Evolutionary conservation across 371 early-diverging fungal genomes (phyloP).

Genomic region (Amoeboaphelidium protococcarum): DNA sequence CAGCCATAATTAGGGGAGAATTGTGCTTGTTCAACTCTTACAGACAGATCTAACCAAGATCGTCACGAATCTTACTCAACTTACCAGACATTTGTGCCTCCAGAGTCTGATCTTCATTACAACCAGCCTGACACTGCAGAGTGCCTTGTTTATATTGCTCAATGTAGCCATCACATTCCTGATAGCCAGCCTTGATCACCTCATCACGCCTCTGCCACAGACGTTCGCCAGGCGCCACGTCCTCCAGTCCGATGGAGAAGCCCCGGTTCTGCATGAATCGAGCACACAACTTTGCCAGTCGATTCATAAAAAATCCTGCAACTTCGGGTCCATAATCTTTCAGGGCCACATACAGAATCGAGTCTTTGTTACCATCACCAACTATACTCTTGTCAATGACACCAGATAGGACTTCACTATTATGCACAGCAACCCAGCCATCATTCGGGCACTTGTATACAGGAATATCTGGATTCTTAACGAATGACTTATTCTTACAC

Average conservation of each 20-base stretch:
- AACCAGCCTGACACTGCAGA: slow-evolving; percentile 64
- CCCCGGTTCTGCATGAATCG: slow-evolving; percentile 80
- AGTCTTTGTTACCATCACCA: slow-evolving; percentile 86
- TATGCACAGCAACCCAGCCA: slow-evolving; percentile 60
- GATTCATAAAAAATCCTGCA: slow-evolving; percentile 79
- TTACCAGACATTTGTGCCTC: slow-evolving; percentile 70
- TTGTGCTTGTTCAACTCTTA: slow-evolving; percentile 77
- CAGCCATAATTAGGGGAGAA: slow-evolving; percentile 93
- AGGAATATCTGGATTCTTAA: slow-evolving; percentile 22
- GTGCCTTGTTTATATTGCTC: slow-evolving; percentile 32
- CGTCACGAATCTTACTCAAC: slow-evolving; percentile 80
- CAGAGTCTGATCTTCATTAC: slow-evolving; percentile 60
- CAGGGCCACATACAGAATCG: slow-evolving; percentile 72
- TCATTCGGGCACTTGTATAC: slow-evolving; percentile 67
- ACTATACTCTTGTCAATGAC: slow-evolving; percentile 80
- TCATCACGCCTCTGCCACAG: slow-evolving; percentile 49
- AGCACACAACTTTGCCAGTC: slow-evolving; percentile 74
- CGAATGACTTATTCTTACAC: slow-evolving; percentile 49
- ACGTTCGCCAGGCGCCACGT: slow-evolving; percentile 70
- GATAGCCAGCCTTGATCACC: slow-evolving; percentile 51
- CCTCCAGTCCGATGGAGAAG: slow-evolving; percentile 93
- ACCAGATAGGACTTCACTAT: slow-evolving; percentile 87
- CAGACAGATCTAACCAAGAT: slow-evolving; percentile 83
- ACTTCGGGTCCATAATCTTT: slow-evolving; percentile 67
- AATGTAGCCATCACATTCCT: slow-evolving; percentile 59